Conservation (phyloP, 2,329 filamentous ascomycete species). For the Trichoderma sp. region DNA sequence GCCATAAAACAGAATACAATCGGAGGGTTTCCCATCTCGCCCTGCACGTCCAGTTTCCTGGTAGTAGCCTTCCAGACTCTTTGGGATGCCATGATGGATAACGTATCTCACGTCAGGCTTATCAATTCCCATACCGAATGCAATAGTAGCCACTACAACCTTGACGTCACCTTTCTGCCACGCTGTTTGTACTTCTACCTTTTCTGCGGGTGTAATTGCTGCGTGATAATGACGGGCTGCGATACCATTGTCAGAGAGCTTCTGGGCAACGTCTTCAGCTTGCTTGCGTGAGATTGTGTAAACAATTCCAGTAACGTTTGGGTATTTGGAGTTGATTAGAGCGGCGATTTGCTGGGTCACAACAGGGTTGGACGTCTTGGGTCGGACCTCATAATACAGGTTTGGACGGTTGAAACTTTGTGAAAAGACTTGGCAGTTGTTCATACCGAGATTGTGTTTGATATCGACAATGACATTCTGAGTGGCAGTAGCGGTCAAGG, state of each 20-base stretch:
- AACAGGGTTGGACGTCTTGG: slow-evolving; percentile 60
- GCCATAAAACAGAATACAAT: slow-evolving; percentile 86
- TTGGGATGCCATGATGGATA: slow-evolving; percentile 87
- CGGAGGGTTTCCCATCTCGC: slow-evolving; percentile 80
- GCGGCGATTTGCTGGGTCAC: slow-evolving; percentile 50
- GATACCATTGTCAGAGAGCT: slow-evolving; percentile 64
- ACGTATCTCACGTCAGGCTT: slow-evolving; percentile 96
- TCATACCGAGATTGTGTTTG: slow-evolving; percentile 84
- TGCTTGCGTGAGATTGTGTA: slow-evolving; percentile 85
- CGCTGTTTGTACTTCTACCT: slow-evolving; percentile 66
- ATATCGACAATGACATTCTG: slow-evolving; percentile 89
- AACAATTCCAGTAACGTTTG: slow-evolving; percentile 77
- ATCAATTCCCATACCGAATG: slow-evolving; percentile 99
- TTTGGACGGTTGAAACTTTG: slow-evolving; percentile 99
- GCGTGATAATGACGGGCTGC: slow-evolving; percentile 85
- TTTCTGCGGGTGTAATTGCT: slow-evolving; percentile 64
- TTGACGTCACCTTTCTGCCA: slow-evolving; percentile 82
- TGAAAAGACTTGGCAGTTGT: slow-evolving; percentile 71
- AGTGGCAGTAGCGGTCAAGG: slow-evolving; percentile 91
- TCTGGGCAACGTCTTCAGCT: slow-evolving; percentile 74
- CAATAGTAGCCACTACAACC: slow-evolving; percentile 95
- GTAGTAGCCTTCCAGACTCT: slow-evolving; percentile 96
- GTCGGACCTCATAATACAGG: slow-evolving; percentile 78
- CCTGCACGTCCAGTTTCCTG: slow-evolving; percentile 96
- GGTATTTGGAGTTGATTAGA: slow-evolving; percentile 69